These are phyloP conservation scores for Voacanga thouarsii DNA, from an alignment of 257 asterid genomes.

Conservation along the genomic window DNA sequence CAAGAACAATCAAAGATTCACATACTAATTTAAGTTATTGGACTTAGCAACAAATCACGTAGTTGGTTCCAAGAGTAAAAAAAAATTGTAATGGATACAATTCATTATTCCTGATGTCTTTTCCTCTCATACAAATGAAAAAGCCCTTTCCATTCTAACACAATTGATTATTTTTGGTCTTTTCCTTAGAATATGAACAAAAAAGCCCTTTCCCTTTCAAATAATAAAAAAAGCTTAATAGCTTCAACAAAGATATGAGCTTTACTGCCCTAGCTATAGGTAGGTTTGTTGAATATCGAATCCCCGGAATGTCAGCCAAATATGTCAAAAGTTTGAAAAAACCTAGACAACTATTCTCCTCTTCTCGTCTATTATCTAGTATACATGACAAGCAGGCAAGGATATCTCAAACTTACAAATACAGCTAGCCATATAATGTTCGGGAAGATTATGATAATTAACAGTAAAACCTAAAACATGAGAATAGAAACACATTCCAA, in stretches of 20 bases:
- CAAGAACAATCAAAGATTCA: too few species aligned
- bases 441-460: too few species aligned
- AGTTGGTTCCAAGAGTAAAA: background rate
- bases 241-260: background rate
- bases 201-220: background rate
- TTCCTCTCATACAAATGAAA: too few species aligned
- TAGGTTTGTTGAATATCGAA: too few species aligned
- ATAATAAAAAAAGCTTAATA: background rate
- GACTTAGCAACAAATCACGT: background rate
- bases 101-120: background rate
- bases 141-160: background rate
- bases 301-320: background rate
- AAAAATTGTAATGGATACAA: background rate
- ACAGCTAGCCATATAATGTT: too few species aligned
- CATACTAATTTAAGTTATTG: background rate
- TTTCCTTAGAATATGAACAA: background rate
- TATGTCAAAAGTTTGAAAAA: background rate
- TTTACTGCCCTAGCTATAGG: background rate
- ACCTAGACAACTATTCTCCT: background rate
- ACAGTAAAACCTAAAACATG: too few species aligned
- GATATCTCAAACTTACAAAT: too few species aligned
- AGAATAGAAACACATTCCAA: too few species aligned
- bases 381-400: too few species aligned
- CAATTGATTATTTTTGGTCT: background rate
- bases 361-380: too few species aligned